Evolutionary conservation across 371 early-diverging fungal species (phyloP), one percentile per base, ranked within the genome.

Genomic region (Cokeromyces recurvatus): DNA sequence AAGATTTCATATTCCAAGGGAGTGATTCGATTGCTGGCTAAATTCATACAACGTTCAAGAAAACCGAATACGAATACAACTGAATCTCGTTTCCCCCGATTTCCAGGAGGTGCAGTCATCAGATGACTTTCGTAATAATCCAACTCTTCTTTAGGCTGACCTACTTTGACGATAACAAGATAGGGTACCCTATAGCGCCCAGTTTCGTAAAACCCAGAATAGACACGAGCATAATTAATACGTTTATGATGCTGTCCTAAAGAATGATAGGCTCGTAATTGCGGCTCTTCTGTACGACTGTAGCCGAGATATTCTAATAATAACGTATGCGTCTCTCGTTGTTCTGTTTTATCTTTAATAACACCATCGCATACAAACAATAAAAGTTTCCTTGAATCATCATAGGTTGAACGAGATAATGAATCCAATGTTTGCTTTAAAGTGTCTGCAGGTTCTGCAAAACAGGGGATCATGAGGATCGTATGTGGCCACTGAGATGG

Each of bases 311-410:
- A 52, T 27, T 75, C 68, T 11, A 71, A 48, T 15, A 75, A 42
- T n/a, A 63, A 42, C 1, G 32, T 37, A 32, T 75, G 55, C 0
- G 68, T 67, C 29, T 66, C 57, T 31, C 58, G 60, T 10, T 55
- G 45, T 24, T 63, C 66, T 16, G 43, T 24, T 9, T 46, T 37
- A 32, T 55, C 57, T 21, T 39, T 40, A 9, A 59, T 57, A 0
- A 69, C 32, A n/a, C 76, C 76, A 49, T 76, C 77, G 27, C 73
- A 72, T 3, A 76, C 70, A 51, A 81, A 77, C 20, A 79, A 17
- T 15, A 81, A 42, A n/a, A 81, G 39, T 22, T 71, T 79, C 29
- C 58, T 59, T 12, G 46, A 40, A 38, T 77, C 77, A 16, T 76
- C 75, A 41, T 76, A 69, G 14, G 66, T 55, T 0, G 74, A 51